Evolutionary conservation across 2,329 filamentous ascomycete species (phyloP), one percentile per base, ranked within the genome.

Genomic region (Arthrinium puccinioides): DNA sequence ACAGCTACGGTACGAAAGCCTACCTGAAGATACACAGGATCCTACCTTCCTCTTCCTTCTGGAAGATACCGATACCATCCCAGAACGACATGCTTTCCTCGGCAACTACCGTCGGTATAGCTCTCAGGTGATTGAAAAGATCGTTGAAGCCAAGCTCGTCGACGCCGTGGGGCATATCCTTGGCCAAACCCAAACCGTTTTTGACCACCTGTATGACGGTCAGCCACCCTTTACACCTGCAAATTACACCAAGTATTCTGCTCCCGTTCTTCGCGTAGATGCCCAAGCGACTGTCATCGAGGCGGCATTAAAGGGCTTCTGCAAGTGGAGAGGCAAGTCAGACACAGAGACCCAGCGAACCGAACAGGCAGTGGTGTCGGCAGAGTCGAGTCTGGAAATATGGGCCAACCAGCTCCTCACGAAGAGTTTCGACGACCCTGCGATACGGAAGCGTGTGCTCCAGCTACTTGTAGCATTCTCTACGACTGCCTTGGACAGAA

Each of bases 21-120:
- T 97, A 3, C 86, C 88, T 0, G 81, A 90, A 45, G 84, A 94
- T 44, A 84, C 82, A 0, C 76, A 86, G 32, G 82, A 96, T 49
- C 73, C 85, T 2, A 89, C 84, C 1, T 75, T 88, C 41, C 67
- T 87, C 9, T 92, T 95, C 47, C 70, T 98, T 2, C 72, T 88
- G 51, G 89, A 97, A 53, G 92, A 98, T 55, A 94, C 95, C 39
- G 92, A 98, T 53, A 97, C 90, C 0, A 70, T 90, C 15, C 92
- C 92, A 0, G 92, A 98, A 57, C 77, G 88, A 18, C 92, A 98
- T 61, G 87, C 88, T 1, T 98, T 98, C 57, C 72, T 97, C 9
- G 88, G 90, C 4, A 97, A 98, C 54, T 98, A 98, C 59, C 76
- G 92, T 26, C 77, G 92, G 41, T 97, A 95, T 53, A 92, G 88